Evolutionary conservation across 345 rosid species (phyloP).

Genomic region (Salix koriyanagi): DNA sequence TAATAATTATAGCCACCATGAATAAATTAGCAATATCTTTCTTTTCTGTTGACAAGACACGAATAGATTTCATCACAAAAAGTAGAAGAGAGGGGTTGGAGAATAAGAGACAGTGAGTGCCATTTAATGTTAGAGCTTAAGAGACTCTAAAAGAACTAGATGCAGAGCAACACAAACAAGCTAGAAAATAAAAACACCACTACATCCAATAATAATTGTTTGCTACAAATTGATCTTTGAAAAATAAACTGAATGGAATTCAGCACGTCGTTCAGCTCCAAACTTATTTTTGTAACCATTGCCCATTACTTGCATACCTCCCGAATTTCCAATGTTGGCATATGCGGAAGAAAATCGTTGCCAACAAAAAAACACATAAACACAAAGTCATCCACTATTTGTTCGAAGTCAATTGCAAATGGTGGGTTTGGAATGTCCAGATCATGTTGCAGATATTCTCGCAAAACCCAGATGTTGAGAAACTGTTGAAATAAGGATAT

Average conservation of each 20-base stretch:
- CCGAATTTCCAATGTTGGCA: slow-evolving; percentile 97
- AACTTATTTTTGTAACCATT: slow-evolving; percentile 8
- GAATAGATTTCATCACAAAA: neutral
- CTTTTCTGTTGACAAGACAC: neutral
- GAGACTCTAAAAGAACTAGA: neutral
- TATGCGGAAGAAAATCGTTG: slow-evolving; percentile 97
- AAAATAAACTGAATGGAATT: neutral
- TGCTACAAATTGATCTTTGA: neutral
- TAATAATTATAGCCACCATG: neutral
- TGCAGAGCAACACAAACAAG: neutral
- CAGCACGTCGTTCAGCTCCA: neutral
- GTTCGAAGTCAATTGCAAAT: slow-evolving; percentile 71
- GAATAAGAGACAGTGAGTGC: neutral
- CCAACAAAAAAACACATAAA: slow-evolving; percentile 98
- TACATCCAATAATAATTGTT: neutral
- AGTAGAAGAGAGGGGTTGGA: neutral
- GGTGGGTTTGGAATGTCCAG: slow-evolving; percentile 79
- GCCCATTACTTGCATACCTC: slow-evolving; percentile 52
- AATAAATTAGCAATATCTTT: neutral
- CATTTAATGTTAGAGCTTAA: neutral
- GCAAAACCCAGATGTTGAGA: slow-evolving; percentile 84
- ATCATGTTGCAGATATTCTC: slow-evolving; percentile 89
- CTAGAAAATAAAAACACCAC: neutral
- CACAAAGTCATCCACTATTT: slow-evolving; percentile 95
- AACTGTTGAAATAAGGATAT: slow-evolving; percentile 49